Base-by-base conservation (phyloP, 148 eudicot species). In the Arctostaphylos glauca region DNA sequence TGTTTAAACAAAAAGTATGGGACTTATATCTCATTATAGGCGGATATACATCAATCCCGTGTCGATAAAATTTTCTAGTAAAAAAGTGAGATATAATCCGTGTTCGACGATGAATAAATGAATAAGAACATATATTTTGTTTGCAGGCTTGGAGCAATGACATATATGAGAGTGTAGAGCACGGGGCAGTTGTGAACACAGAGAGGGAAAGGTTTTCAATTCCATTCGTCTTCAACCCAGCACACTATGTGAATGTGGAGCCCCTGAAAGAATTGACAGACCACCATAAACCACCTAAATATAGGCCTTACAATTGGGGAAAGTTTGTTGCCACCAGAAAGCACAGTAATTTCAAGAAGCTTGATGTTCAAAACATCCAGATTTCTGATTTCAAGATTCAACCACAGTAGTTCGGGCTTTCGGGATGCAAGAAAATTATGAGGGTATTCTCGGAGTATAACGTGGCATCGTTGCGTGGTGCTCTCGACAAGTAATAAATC, bases 261-360 rank as follows among this genome's bases (percentile, higher is more conserved):
- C 92, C 92, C 12, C 76, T 89, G 19, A 38, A 9, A 15, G 47
- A 68, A 46, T 46, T 68, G 18, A 38, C 31, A 38, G n/a, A 68
- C 13, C 15, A 68, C 19, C 74, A 68, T 3, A 68, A 68, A 18
- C 74, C 74, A 25, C 15, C 74, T 9, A 68, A 68, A 46, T 68
- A 68, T 18, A 68, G 47, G 47, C 74, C 74, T 6, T 68, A 38
- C 74, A 68, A 68, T 67, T 91, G 83, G 76, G 96, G 96, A 9
- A 88, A 86, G 79, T 93, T 88, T 81, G 81, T 83, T 21, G 77
- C 89, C 3, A 82, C 90, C 0, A 78, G 91, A 83, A 92, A 85
- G 77, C 84, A 77, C 52, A 88, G 92, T 52, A 88, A 92, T 84
- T 92, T 89, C 82, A 91, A 88, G 92, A 91, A 93, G 88, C 94